Evolutionary conservation across 495 filamentous ascomycete species (phyloP).

Genomic region (Penicillium steckii): DNA sequence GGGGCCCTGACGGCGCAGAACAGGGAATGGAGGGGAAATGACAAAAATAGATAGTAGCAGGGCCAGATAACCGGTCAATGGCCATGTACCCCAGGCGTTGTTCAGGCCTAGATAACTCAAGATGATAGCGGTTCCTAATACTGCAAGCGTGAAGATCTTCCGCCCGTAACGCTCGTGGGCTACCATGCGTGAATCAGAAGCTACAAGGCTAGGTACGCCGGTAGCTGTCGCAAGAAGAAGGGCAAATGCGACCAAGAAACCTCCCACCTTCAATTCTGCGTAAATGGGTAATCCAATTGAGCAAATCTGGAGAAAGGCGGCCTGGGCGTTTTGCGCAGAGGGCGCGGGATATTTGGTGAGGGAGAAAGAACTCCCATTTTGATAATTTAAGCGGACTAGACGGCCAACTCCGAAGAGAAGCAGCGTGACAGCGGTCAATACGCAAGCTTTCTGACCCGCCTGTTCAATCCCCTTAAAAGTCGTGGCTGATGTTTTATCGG

Average conservation of each 20-base stretch:
- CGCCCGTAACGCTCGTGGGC: conserved; percentile 21
- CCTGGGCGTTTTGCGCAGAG: conserved; percentile 11
- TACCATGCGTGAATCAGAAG: conserved; percentile 3
- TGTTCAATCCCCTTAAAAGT: conserved; percentile 8
- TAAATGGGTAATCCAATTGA: conserved; percentile 56
- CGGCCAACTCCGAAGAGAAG: conserved; percentile 30
- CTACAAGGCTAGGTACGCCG: conserved; percentile 33
- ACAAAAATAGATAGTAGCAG: conserved; percentile 44
- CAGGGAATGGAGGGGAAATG: conserved; percentile 41
- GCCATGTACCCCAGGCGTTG: conserved; percentile 29
- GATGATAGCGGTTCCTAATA: conserved; percentile 26
- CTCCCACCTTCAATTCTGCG: conserved; percentile 55
- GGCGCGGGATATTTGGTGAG: conserved; percentile 17
- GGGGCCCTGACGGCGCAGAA: conserved; percentile 20
- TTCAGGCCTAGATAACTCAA: conserved; percentile 37
- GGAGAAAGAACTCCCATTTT: conserved; percentile 6
- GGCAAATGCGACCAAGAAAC: conserved; percentile 49
- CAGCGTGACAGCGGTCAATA: conserved; percentile 27
- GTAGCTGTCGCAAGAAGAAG: conserved; percentile 47
- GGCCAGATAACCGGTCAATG: conserved; percentile 45
- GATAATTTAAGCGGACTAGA: conserved; percentile 13
- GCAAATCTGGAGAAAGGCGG: conserved; percentile 23
- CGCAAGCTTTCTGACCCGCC: conserved; percentile 14
- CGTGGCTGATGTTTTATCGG: background rate
- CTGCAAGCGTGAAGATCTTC: conserved; percentile 29